phyloP scores from a whole-genome alignment of 164 flowering plant species.

The Chimonanthus salicifolius region DNA sequence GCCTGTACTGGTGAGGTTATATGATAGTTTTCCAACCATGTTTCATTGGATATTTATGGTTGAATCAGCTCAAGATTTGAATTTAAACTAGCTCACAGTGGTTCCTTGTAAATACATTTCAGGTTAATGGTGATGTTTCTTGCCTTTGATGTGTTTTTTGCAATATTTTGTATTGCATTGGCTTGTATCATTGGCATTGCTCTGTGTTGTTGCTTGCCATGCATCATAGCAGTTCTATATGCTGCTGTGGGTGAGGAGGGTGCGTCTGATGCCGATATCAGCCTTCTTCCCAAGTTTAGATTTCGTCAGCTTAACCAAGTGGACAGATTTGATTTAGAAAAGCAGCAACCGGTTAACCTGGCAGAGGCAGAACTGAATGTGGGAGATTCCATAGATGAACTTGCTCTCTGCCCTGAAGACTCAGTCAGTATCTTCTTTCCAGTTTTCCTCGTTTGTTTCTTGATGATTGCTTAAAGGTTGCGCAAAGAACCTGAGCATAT shows the following conservation, averaged over 20 bases:
- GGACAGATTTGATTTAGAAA: constrained; percentile 11
- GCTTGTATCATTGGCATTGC: constrained; percentile 44
- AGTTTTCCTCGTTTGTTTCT: too few species aligned
- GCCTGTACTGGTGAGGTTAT: constrained; percentile 54
- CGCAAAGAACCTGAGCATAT: too few species aligned
- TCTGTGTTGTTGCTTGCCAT: constrained; percentile 54
- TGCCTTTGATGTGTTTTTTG: constrained; percentile 46
- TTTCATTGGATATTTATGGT: too few species aligned
- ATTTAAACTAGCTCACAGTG: background rate
- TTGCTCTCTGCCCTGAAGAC: constrained; percentile 50
- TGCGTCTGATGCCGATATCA: constrained; percentile 60
- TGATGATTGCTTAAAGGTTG: too few species aligned
- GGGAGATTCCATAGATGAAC: constrained; percentile 24
- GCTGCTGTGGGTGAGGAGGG: constrained; percentile 49
- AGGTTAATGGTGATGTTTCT: constrained; percentile 66
- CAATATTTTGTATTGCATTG: constrained; percentile 28
- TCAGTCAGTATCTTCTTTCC: constrained; percentile 39
- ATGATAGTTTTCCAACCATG: too few species aligned
- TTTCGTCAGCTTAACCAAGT: constrained; percentile 21
- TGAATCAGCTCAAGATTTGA: too few species aligned
- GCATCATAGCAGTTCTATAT: constrained; percentile 45
- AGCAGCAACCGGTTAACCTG: constrained; percentile 21
- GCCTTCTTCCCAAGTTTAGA: constrained; percentile 45
- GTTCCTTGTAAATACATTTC: constrained; percentile 23
- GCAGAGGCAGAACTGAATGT: constrained; percentile 13